Base-by-base conservation (phyloP, 169 alveolate genomes). In the Babesia microti region DNA sequence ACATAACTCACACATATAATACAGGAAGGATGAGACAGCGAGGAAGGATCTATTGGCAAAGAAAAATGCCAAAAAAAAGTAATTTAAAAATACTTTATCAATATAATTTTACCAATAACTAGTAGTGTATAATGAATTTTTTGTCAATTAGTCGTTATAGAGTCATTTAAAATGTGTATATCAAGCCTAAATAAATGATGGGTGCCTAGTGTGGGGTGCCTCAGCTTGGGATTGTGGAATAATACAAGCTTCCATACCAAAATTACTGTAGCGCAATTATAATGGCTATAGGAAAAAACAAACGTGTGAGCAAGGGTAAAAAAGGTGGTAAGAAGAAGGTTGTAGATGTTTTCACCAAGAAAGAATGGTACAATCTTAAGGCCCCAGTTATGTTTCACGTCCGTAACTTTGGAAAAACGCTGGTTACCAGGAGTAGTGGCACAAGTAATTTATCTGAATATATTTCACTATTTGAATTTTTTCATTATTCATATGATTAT, bases 271-370 rank as follows among this genome's bases (percentile, higher is more conserved):
- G n/a, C n/a, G n/a, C 19, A 14, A 26, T 26, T 43, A 55, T 54
- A 54, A 93, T 93, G 98, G 95, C 97, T 59, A 89, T 89, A 41
- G 97, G 97, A 27, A 93, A 93, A 89, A 91, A 91, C 76, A 91
- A 91, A 59, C 79, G 95, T 72, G 89, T 88, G 61, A 88, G 92
- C 83, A 90, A 90, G 87, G 96, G 95, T 33, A 88, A 89, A 76
- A 93, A 91, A 85, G 97, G 98, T 45, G 91, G 88, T 36, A 91
- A 91, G 80, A 93, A 91, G 95, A 92, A 91, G 83, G 81, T 91
- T 33, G 90, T 91, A 24, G 98, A 92, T 78, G 95, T 96, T 30
- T 92, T 91, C 86, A 58, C 85, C 50, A 82, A 88, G 80, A 92
- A 94, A 83, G 97, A 91, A 86, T 93, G 96, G 93, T 92, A 90